Base-by-base conservation (phyloP, 2,329 filamentous ascomycete species). In the Xylariaceae sp. region DNA sequence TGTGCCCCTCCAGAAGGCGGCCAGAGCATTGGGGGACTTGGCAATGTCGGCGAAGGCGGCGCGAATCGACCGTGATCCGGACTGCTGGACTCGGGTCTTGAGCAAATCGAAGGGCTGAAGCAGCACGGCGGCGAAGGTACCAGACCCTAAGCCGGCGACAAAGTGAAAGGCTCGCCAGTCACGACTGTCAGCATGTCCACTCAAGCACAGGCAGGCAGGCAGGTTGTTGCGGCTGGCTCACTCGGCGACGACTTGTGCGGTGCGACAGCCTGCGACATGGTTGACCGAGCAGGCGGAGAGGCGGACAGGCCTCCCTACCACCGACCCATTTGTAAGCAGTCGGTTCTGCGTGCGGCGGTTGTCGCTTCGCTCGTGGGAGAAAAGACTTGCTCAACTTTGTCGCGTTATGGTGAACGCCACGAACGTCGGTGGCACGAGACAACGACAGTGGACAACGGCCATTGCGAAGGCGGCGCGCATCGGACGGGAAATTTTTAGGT, bases 71-170 rank as follows among this genome's bases (percentile, higher is more conserved):
- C 75, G 73, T 27, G 75, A 71, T 31, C 77, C 77, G 21, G 85
- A 86, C 60, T 96, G 92, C 57, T 98, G 92, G 25, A 96, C 80
- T 29, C 92, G 82, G 19, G 92, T 98, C 63, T 98, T 98, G 56
- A 98, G 78, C 4, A 98, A 80, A 62, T 98, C 92, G 52, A 92
- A 83, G 17, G 92, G 92, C 60, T 98, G 92, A 12, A 98, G 75
- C 35, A 96, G 78, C 39, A 94, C 79, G 35, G 92, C 89, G 33
- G 88, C 92, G 44, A 86, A 75, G 32, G 94, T 72, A 50, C 92
- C 92, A 6, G 89, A 95, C 52, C 77, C 77, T 36, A 96, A 75
- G 43, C 92, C 92, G 43, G 89, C 90, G 46, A 81, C 63, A 59
- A 96, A 94, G 64, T 96, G 92, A 58, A 86, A 88, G 46, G 75